Percentiles rank a stretch among this genome's conserved stretches.
These are phyloP conservation scores for Neurospora intermedia DNA, from an alignment of 495 filamentous ascomycete species.

Conservation along the genomic window DNA sequence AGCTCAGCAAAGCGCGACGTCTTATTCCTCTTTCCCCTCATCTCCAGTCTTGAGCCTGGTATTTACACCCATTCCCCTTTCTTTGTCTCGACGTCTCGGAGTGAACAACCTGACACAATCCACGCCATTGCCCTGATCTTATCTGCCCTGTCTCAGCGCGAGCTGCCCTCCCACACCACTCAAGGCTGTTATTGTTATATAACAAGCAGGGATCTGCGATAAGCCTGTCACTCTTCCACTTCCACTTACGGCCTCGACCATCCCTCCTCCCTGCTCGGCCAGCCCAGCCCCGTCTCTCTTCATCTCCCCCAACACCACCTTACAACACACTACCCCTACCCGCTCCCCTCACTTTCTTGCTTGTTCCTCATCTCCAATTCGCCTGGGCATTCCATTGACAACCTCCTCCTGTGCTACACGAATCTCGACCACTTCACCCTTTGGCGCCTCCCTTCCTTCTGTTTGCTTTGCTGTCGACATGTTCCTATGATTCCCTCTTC, in stretches of 20 bases:
- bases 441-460: not conserved
- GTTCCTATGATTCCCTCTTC: not conserved
- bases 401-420: not conserved
- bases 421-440: not conserved
- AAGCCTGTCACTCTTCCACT: conserved; percentile 28
- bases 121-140: conserved; percentile 14
- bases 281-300: not conserved
- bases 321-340: not conserved
- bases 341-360: not conserved
- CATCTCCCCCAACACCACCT: not conserved
- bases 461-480: not conserved
- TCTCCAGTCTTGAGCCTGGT: not conserved
- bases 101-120: not conserved
- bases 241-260: conserved; percentile 1
- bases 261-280: conserved; percentile 2
- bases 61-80: not conserved
- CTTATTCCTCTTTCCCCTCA: not conserved
- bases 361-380: not conserved
- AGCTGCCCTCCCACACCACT: not conserved
- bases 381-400: not conserved
- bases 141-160: conserved; percentile 4
- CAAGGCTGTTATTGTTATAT: conserved; percentile 26
- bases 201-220: conserved; percentile 30
- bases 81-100: not conserved
- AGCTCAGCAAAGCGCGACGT: not conserved